Percentiles rank a stretch among this genome's conserved stretches.
Evolutionary conservation across 352 stramenopile species (phyloP).

Genomic region (Pythium guiyangense): DNA sequence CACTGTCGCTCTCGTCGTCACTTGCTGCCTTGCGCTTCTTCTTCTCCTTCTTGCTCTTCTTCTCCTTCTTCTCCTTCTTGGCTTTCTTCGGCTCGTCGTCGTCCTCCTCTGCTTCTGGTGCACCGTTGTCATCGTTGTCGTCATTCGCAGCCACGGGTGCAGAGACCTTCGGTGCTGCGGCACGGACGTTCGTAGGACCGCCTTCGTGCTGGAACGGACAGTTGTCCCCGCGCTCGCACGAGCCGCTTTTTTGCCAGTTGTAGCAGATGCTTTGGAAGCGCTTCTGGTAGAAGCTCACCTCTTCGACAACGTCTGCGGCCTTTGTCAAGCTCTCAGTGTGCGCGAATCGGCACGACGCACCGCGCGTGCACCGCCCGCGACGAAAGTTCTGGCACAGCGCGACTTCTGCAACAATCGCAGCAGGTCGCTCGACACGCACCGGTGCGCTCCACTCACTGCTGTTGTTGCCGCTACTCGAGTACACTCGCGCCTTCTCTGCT

Average conservation of each 20-base stretch:
- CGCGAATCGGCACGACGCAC: slow-evolving; percentile 50
- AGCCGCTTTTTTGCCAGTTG: slow-evolving; percentile 47
- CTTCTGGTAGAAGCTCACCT: slow-evolving; percentile 61
- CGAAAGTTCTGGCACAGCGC: slow-evolving; percentile 52
- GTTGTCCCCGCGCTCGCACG: slow-evolving; percentile 33
- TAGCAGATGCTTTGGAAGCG: slow-evolving; percentile 62
- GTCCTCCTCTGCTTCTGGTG: neutral
- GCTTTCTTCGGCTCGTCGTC: slow-evolving; percentile 6
- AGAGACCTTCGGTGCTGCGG: neutral
- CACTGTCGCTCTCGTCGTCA: neutral
- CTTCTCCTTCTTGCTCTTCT: slow-evolving; percentile 20
- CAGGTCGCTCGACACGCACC: slow-evolving; percentile 29
- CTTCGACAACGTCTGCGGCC: slow-evolving; percentile 29
- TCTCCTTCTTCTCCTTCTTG: slow-evolving; percentile 18
- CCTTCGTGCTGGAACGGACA: slow-evolving; percentile 52
- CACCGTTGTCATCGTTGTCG: slow-evolving; percentile 13
- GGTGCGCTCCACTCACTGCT: slow-evolving; percentile 16
- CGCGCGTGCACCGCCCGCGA: slow-evolving; percentile 34
- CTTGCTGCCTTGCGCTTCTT: slow-evolving; percentile 3
- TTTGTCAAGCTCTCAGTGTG: slow-evolving; percentile 23
- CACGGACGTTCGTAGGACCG: neutral
- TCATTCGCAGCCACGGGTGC: slow-evolving; percentile 4
- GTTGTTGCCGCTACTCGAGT: slow-evolving; percentile 9
- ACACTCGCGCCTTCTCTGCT: slow-evolving; percentile 1
- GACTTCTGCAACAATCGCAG: slow-evolving; percentile 37